phyloP scores from a whole-genome alignment of 1,284 basidiomycete species.

The Gymnopus androsaceus region DNA sequence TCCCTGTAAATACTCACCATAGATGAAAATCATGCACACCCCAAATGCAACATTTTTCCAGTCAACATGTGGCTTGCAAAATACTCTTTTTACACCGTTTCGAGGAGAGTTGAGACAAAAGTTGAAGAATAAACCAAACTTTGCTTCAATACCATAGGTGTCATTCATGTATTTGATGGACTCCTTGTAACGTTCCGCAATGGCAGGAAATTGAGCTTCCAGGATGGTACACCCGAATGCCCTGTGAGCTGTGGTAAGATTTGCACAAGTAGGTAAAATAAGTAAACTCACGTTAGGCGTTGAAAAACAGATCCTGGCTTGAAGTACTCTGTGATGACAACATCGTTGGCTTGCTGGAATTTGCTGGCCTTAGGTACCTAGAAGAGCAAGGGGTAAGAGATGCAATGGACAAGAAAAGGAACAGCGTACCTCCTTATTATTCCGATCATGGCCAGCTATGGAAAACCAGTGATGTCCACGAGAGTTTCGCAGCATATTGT shows the following conservation, averaged over 20 bases:
- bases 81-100: neutral
- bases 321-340: neutral
- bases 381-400: no score
- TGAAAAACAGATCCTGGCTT: neutral
- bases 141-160: slow-evolving; percentile 21
- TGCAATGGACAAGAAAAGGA: no score
- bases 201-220: slow-evolving; percentile 4
- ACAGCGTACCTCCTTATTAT: slow-evolving; percentile 6
- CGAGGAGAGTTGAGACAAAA: neutral
- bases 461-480: slow-evolving; percentile 11
- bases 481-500: neutral
- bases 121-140: neutral
- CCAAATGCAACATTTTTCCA: slow-evolving; percentile 33
- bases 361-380: neutral
- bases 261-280: neutral
- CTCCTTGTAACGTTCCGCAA: slow-evolving; percentile 10
- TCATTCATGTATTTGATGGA: slow-evolving; percentile 4
- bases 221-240: neutral
- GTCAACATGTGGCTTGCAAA: no score
- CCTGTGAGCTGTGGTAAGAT: neutral
- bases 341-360: neutral
- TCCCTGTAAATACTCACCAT: neutral
- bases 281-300: neutral
- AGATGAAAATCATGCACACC: slow-evolving; percentile 27
- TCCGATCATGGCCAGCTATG: slow-evolving; percentile 12